Evolutionary conservation across 345 rosid species (phyloP).

Genomic region (Rhodomyrtus tomentosa): DNA sequence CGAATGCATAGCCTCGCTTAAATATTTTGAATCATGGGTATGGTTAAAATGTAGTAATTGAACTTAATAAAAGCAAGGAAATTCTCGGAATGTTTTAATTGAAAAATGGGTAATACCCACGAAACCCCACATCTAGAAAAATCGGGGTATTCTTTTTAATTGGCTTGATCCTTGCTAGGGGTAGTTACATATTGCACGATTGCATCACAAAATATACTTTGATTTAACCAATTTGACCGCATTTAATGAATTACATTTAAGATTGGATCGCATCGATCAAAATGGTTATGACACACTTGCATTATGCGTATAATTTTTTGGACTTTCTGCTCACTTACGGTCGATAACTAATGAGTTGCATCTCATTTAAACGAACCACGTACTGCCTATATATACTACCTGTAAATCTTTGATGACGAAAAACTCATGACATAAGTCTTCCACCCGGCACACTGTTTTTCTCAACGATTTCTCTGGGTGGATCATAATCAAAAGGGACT

Average conservation of each 20-base stretch:
- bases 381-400: neutral
- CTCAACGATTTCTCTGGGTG: neutral
- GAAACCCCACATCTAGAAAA: neutral
- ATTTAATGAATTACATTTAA: neutral
- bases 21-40: neutral
- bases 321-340: accelerated
- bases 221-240: neutral
- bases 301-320: neutral
- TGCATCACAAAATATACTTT: neutral
- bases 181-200: neutral
- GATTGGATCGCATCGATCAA: neutral
- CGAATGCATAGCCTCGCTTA: neutral
- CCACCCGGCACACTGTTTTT: neutral
- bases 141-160: neutral
- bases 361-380: neutral
- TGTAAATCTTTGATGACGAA: neutral
- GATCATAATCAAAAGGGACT: neutral
- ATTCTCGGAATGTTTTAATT: neutral
- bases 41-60: no score
- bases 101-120: neutral
- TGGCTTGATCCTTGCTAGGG: neutral
- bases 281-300: neutral
- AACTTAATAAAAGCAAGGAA: neutral
- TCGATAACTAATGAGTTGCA: neutral
- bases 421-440: neutral